phyloP scores from a whole-genome alignment of 495 filamentous ascomycete genomes.

The Xylaria intraflava region DNA sequence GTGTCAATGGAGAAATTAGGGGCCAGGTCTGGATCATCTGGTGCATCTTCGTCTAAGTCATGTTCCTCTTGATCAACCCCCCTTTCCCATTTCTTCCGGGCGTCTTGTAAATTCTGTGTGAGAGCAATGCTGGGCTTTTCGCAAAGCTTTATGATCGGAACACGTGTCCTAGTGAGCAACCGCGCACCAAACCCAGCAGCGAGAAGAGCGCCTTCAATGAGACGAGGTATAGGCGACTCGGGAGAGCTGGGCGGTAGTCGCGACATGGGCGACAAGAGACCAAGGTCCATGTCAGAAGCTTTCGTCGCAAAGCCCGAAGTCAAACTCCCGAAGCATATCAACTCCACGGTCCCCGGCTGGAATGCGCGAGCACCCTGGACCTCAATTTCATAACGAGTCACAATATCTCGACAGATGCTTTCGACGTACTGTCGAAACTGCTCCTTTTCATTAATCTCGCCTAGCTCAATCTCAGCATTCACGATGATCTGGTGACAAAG shows the following conservation, averaged over 20 bases:
- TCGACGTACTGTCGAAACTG: conserved; percentile 52
- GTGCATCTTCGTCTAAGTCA: conserved; percentile 37
- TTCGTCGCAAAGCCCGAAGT: conserved; percentile 66
- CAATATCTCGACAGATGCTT: conserved; percentile 45
- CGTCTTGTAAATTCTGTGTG: conserved; percentile 43
- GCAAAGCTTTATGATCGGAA: conserved; percentile 79
- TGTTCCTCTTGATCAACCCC: conserved; percentile 29
- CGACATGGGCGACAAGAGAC: conserved; percentile 54
- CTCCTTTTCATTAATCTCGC: conserved; percentile 58
- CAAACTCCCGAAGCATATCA: conserved; percentile 68
- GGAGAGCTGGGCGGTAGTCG: conserved; percentile 39
- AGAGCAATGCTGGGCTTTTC: conserved; percentile 55
- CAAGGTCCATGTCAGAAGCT: conserved; percentile 70
- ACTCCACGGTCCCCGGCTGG: conserved; percentile 43
- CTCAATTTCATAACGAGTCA: conserved; percentile 43
- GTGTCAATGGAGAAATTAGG: not conserved
- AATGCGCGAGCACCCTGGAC: conserved; percentile 31
- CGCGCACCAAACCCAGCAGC: conserved; percentile 60
- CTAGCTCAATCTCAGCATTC: conserved; percentile 39
- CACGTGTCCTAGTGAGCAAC: conserved; percentile 62
- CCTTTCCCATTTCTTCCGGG: conserved; percentile 55
- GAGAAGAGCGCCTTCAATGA: conserved; percentile 65
- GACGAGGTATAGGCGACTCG: conserved; percentile 51
- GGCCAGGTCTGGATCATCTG: conserved; percentile 25
- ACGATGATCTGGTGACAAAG: conserved; percentile 37